phyloP scores from a whole-genome alignment of 192 early-diverging fungal genomes.

The Piromyces finnis region DNA sequence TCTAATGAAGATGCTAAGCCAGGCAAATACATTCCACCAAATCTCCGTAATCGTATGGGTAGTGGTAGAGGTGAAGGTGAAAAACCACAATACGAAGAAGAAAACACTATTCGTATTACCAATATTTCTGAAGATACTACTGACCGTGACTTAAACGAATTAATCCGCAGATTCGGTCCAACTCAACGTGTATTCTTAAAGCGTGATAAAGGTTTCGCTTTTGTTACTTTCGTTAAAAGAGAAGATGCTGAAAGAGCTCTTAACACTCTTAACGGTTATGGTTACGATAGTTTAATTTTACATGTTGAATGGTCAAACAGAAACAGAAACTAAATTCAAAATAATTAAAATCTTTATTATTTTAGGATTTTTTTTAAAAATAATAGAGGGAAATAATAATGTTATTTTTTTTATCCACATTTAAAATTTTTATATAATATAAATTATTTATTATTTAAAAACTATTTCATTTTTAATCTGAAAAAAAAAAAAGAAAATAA shows the following conservation, averaged over 20 bases:
- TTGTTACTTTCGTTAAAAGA: slow-evolving; percentile 69
- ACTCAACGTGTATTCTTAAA: slow-evolving; percentile 74
- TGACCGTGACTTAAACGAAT: slow-evolving; percentile 73
- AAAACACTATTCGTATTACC: slow-evolving; percentile 61
- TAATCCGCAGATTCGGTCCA: slow-evolving; percentile 71
- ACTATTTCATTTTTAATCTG: too few species aligned
- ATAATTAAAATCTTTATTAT: background rate
- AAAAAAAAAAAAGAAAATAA: too few species aligned
- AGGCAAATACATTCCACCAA: slow-evolving; percentile 73
- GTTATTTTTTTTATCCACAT: too few species aligned
- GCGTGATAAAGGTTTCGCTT: slow-evolving; percentile 85
- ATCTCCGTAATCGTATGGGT: slow-evolving; percentile 50
- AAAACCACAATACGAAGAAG: slow-evolving; percentile 18
- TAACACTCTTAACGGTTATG: slow-evolving; percentile 76
- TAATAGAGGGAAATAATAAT: too few species aligned
- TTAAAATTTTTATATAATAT: too few species aligned
- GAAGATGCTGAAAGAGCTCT: slow-evolving; percentile 70
- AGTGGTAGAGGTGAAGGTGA: slow-evolving; percentile 1
- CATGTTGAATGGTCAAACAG: slow-evolving; percentile 64
- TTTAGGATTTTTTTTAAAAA: too few species aligned
- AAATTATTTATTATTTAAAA: too few species aligned
- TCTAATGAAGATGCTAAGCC: slow-evolving; percentile 12
- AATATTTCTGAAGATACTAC: slow-evolving; percentile 89
- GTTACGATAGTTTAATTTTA: slow-evolving; percentile 91
- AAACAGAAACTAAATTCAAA: background rate